Percentiles rank a stretch among this genome's conserved stretches.
These are phyloP conservation scores for Sporothrix pallida DNA, from an alignment of 2,329 filamentous ascomycete species.

Conservation along the genomic window DNA sequence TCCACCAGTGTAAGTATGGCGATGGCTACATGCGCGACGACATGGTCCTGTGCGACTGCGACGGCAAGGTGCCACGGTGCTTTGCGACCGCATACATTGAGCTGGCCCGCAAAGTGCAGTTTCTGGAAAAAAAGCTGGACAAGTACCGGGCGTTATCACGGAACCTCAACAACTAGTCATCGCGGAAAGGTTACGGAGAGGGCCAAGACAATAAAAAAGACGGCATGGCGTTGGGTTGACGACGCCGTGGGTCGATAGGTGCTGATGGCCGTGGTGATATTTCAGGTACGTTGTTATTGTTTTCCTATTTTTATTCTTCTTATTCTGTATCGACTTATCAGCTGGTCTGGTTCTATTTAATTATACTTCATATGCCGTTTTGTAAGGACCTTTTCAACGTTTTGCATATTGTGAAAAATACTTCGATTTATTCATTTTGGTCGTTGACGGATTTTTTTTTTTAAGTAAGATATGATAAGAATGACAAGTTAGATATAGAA, in stretches of 20 bases:
- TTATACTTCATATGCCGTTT: too few species aligned
- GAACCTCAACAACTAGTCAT: too few species aligned
- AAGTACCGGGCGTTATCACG: background rate
- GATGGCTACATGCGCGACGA: conserved; percentile 33
- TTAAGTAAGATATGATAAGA: too few species aligned
- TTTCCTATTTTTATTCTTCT: background rate
- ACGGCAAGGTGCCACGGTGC: conserved; percentile 31
- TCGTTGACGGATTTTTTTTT: too few species aligned
- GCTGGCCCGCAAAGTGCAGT: conserved; percentile 8
- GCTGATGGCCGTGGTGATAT: background rate
- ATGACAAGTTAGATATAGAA: too few species aligned
- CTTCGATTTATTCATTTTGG: too few species aligned
- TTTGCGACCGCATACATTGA: conserved; percentile 28
- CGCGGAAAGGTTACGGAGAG: background rate
- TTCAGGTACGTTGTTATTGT: background rate
- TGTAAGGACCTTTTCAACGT: too few species aligned
- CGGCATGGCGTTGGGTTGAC: background rate
- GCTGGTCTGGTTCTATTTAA: too few species aligned
- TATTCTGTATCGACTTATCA: background rate
- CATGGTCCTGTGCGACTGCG: conserved; percentile 38
- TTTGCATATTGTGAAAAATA: too few species aligned
- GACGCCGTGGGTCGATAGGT: too few species aligned
- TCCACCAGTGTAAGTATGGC: conserved; percentile 20
- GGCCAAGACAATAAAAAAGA: background rate
- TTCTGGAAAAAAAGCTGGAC: background rate